Evolutionary conservation across 2,329 filamentous ascomycete genomes (phyloP), one percentile per base, ranked within the genome.

Genomic region (Botrytis fabae): DNA sequence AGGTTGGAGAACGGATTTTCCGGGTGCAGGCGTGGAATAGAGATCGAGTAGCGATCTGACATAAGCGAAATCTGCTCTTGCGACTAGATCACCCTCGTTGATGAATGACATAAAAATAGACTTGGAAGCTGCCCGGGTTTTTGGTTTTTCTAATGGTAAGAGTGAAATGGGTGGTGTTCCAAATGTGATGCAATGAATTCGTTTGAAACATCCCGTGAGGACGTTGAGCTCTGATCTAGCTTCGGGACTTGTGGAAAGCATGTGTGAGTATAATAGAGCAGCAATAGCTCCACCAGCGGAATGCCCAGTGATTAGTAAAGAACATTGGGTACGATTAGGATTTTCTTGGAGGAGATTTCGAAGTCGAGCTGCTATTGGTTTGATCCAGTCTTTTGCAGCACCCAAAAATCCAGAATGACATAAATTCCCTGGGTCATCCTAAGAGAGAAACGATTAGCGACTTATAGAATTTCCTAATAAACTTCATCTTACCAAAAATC

Each of bases 271-370:
- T 0, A 97, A 85, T 18, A 97, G 84, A 4, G 91, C 88, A 0
- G 94, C 94, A 1, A 97, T 90, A 0, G 94, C 94, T 4, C 94
- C 94, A 25, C 94, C 94, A 0, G 94, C 94, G 1, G 91, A 94
- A 80, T 97, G 94, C 0, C 94, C 94, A 0, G 94, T 97, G 74
- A 97, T 92, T 28, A 97, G 85, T 14, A 97, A 85, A 25, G 91
- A 93, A 79, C 90, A 92, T 3, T 85, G 83, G 9, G 88, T 86
- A 18, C 92, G 87, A 4, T 84, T 82, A 0, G 93, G 92, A 75
- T 95, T 89, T 75, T 96, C 92, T 75, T 91, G 85, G 0, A 97
- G 85, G 0, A 96, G 83, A 75, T 89, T 85, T 2, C 91, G 87
- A 12, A 97, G 86, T 0, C 92, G 88, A 0, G 88, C 85, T 1